Evolutionary conservation across 1,139 yeast genomes (phyloP), one percentile per base, ranked within the genome.

Genomic region (Nadsonia starkeyi-henricii): DNA sequence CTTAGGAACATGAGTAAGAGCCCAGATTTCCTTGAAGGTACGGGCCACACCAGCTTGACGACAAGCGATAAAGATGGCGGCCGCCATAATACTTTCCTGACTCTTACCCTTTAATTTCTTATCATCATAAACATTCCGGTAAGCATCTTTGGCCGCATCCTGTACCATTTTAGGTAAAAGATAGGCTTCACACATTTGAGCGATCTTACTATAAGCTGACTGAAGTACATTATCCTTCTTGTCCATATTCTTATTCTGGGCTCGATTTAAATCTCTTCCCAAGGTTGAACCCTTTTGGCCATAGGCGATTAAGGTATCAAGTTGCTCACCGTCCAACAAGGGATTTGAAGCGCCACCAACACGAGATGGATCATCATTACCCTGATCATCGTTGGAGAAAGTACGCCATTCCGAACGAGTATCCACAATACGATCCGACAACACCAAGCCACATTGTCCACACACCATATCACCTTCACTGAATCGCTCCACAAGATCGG

Each of bases 281-380:
- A 78, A 75, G 54, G 79, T 77, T 30, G 79, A 73, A 1, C 73
- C 74, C 2, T 70, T 71, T 55, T 85, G 86, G 33, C 82, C 86
- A 53, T 81, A 79, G 20, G 96, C 85, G 53, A 91, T 93, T 73
- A 89, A 80, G 3, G 98, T 91, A 20, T 95, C 88, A 52, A 91
- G 78, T 65, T 88, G 94, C 58, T 85, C 93, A 23, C 94, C 85
- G 60, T 89, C 97, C 58, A 93, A 72, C 53, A 89, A 69, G 15
- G 97, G 96, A 62, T 89, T 89, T n/a, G 93, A 83, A 2, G 97
- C 97, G 62, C 89, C 97, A 65, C 98, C 98, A 55, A 91, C 98
- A 84, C 98, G 97, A 58, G 94, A 82, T 2, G 98, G 98, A 64
- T 91, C 98, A 62, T 88, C 97, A 58, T 95, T 95, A 57, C 91